Conservation (phyloP, 345 rosid species). For the Viola odorata region DNA sequence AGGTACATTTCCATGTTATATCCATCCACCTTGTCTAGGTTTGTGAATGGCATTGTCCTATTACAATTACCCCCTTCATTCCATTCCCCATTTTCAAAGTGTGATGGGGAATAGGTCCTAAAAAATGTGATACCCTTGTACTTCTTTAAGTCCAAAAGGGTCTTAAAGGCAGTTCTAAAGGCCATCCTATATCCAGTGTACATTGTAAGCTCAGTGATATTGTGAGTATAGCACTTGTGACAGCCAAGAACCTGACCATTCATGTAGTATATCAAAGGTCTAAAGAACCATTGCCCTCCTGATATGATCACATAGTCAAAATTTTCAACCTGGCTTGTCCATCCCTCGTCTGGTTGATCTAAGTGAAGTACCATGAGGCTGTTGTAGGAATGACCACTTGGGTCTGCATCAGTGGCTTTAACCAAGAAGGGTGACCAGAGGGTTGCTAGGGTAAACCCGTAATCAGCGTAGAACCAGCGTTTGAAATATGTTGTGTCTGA, state of each 20-base stretch:
- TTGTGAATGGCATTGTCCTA: conserved; percentile 42
- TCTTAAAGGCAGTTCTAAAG: conserved; percentile 46
- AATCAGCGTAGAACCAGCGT: conserved; percentile 20
- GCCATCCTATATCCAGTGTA: conserved; percentile 56
- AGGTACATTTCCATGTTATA: conserved; percentile 34
- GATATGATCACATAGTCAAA: conserved; percentile 50
- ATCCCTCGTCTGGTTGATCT: conserved; percentile 43
- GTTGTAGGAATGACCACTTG: conserved; percentile 31
- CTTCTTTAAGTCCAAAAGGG: conserved; percentile 30
- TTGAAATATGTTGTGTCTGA: conserved; percentile 20
- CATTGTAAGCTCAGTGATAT: conserved; percentile 27
- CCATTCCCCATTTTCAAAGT: conserved; percentile 69
- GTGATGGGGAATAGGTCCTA: conserved; percentile 55
- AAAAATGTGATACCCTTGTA: conserved; percentile 38
- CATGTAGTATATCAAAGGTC: conserved; percentile 37
- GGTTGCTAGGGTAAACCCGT: conserved; percentile 41
- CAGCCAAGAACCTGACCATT: conserved; percentile 37
- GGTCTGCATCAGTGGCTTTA: conserved; percentile 37
- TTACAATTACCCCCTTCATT: conserved; percentile 53
- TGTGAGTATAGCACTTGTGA: conserved; percentile 29
- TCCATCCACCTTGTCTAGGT: conserved; percentile 44
- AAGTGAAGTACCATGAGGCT: conserved; percentile 41
- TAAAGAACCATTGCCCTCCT: conserved; percentile 58
- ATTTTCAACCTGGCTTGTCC: conserved; percentile 34
- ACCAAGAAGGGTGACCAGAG: conserved; percentile 57